Conservation (phyloP, 2,329 filamentous ascomycete genomes). For the Claviceps maximensis region DNA sequence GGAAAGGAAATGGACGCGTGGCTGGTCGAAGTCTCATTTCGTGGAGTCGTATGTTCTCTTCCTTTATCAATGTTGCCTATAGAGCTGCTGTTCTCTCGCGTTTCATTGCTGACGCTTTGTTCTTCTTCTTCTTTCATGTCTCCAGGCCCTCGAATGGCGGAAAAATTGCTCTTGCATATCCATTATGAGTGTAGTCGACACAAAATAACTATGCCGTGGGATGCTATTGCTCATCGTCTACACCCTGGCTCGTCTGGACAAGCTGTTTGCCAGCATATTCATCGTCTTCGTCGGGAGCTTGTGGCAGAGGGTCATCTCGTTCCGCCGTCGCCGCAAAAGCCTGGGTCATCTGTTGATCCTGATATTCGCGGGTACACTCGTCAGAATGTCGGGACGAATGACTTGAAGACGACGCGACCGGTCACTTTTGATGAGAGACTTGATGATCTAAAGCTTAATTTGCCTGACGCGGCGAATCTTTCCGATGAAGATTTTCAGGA, state of each 20-base stretch:
- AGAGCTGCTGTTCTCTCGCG: not conserved
- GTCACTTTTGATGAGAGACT: slow-evolving; percentile 21
- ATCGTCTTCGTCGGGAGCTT: slow-evolving; percentile 21
- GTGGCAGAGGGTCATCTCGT: slow-evolving; percentile 28
- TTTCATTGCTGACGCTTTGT: not conserved
- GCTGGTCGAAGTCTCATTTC: slow-evolving; percentile 25
- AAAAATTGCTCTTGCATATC: slow-evolving; percentile 29
- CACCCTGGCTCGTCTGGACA: slow-evolving; percentile 26
- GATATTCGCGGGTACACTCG: slow-evolving; percentile 22
- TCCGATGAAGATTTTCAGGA: slow-evolving; percentile 4
- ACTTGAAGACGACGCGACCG: slow-evolving; percentile 14
- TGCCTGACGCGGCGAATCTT: slow-evolving; percentile 10
- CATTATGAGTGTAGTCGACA: slow-evolving; percentile 25
- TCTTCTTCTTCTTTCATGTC: not conserved
- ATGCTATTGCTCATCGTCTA: slow-evolving; percentile 26
- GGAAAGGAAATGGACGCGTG: slow-evolving; percentile 16
- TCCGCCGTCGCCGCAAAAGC: slow-evolving; percentile 21
- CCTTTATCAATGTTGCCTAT: not conserved
- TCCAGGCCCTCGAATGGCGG: slow-evolving; percentile 32
- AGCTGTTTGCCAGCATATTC: slow-evolving; percentile 25
- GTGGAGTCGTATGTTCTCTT: slow-evolving; percentile 27
- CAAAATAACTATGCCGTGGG: slow-evolving; percentile 25
- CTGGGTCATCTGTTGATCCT: slow-evolving; percentile 10
- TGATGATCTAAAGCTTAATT: slow-evolving; percentile 19
- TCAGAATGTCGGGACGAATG: slow-evolving; percentile 11